phyloP scores from a whole-genome alignment of 140 eudicot species.

The Oenanthe javanica region DNA sequence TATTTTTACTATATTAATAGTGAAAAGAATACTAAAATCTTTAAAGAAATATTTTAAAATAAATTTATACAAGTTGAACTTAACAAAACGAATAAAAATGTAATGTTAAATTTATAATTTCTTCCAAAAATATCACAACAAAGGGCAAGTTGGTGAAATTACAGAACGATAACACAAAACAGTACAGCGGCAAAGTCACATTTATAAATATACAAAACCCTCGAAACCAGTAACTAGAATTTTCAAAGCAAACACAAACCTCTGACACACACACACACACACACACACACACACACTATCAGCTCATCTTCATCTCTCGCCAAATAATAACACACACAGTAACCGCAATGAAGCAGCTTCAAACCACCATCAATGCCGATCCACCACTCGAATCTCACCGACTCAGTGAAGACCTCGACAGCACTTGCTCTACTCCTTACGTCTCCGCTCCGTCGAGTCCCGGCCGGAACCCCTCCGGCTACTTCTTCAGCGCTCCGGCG shows the following conservation, averaged over 20 bases:
- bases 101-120: too few species aligned
- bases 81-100: too few species aligned
- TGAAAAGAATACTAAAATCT: too few species aligned
- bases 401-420: slow-evolving; percentile 35
- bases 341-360: not conserved
- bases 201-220: slow-evolving; percentile 5
- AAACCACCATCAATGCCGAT: slow-evolving; percentile 2
- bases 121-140: too few species aligned
- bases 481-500: slow-evolving; percentile 55
- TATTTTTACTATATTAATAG: too few species aligned
- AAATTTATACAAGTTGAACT: too few species aligned
- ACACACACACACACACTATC: not conserved
- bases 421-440: slow-evolving; percentile 47
- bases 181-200: slow-evolving; percentile 5
- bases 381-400: not conserved
- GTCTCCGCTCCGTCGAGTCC: slow-evolving; percentile 53
- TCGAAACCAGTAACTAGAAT: slow-evolving; percentile 6
- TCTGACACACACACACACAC: not conserved
- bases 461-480: slow-evolving; percentile 33
- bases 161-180: not conserved
- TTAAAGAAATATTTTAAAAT: too few species aligned
- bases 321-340: not conserved
- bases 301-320: not conserved
- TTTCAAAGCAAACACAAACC: not conserved
- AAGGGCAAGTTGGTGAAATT: too few species aligned